phyloP scores from a whole-genome alignment of 768 basidiomycete species.

The Pisolithus marmoratus region DNA sequence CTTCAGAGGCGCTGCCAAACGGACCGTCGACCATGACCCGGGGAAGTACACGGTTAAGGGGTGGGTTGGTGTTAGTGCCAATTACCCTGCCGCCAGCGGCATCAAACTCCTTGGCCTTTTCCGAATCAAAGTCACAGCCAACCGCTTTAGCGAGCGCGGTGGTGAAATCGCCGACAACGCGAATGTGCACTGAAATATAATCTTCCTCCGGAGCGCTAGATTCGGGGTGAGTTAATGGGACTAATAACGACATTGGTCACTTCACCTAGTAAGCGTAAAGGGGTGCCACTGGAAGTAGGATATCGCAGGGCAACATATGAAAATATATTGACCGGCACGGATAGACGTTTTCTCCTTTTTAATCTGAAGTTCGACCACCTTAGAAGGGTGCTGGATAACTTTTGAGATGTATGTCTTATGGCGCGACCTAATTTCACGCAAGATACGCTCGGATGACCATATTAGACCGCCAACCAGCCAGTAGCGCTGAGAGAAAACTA shows the following conservation, averaged over 20 bases:
- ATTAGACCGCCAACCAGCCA: conserved; percentile 86
- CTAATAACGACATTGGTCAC: not conserved
- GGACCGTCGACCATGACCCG: conserved; percentile 96
- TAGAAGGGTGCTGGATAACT: conserved; percentile 92
- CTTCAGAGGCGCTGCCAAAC: conserved; percentile 89
- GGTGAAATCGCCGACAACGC: conserved; percentile 90
- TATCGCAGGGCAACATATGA: conserved; percentile 84
- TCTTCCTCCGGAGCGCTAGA: conserved; percentile 88
- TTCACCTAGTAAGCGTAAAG: conserved; percentile 85
- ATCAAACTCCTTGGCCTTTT: conserved; percentile 41
- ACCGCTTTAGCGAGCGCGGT: conserved; percentile 71
- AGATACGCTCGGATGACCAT: conserved; percentile 82
- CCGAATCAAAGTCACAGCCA: conserved; percentile 73
- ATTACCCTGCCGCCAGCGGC: conserved; percentile 54
- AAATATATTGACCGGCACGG: conserved; percentile 90
- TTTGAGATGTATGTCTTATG: conserved; percentile 92
- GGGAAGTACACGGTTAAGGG: conserved; percentile 70
- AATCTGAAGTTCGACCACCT: conserved; percentile 93
- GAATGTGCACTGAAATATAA: conserved; percentile 90
- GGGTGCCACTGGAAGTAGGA: conserved; percentile 98
- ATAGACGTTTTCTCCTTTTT: conserved; percentile 89
- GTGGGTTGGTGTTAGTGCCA: conserved; percentile 48
- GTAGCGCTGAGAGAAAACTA: conserved; percentile 53
- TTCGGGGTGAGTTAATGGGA: not conserved
- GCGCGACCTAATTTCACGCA: conserved; percentile 87